Percentiles rank a stretch among this genome's conserved stretches.
Evolutionary conservation across 805 yeast species (phyloP).

Genomic region (Yarrowia porcina): DNA sequence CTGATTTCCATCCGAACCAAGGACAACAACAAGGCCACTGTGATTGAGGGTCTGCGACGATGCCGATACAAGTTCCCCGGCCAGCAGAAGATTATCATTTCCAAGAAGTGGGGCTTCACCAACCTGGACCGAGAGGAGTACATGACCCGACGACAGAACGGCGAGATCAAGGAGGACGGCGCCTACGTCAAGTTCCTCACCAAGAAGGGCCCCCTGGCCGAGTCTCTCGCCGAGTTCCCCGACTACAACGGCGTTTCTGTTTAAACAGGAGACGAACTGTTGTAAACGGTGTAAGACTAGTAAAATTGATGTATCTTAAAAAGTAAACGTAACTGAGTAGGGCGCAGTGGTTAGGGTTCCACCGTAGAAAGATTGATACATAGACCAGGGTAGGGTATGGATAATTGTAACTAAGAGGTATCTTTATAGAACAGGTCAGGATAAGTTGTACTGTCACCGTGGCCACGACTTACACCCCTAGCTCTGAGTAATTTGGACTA

Average conservation of each 20-base stretch:
- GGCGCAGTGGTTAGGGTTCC: too few relatives aligned
- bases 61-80: slow-evolving; percentile 99
- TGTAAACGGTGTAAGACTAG: background rate
- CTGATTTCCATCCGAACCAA: slow-evolving; percentile 97
- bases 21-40: slow-evolving; percentile 96
- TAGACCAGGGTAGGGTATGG: too few relatives aligned
- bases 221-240: slow-evolving; percentile 93
- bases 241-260: slow-evolving; percentile 51
- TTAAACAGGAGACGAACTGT: slow-evolving; percentile 33
- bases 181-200: slow-evolving; percentile 98
- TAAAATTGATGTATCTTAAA: background rate
- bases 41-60: slow-evolving; percentile 99
- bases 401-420: too few relatives aligned
- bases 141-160: slow-evolving; percentile 88
- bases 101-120: slow-evolving; percentile 99
- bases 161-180: slow-evolving; percentile 99
- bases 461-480: too few relatives aligned
- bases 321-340: too few relatives aligned
- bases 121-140: slow-evolving; percentile 96
- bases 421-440: too few relatives aligned
- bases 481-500: too few relatives aligned
- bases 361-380: too few relatives aligned
- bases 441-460: too few relatives aligned
- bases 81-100: slow-evolving; percentile 98
- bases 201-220: slow-evolving; percentile 91